phyloP scores from a whole-genome alignment of 148 eudicot species.

The Rhododendron mucronatum region DNA sequence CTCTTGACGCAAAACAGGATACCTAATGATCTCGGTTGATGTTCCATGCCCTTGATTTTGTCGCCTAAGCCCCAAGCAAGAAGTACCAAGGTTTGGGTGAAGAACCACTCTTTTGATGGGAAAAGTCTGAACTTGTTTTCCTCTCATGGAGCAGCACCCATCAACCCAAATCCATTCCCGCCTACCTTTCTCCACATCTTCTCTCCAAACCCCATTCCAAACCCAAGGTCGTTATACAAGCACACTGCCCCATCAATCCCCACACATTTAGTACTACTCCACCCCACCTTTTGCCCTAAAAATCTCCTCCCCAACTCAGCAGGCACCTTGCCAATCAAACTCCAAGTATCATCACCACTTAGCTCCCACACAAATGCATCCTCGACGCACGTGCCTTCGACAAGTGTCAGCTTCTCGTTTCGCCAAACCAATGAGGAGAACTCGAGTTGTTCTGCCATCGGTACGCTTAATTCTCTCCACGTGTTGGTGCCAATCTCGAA shows the following conservation, averaged over 20 bases:
- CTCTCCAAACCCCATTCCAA: constrained; percentile 40
- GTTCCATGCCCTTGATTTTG: background rate
- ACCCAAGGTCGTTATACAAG: constrained; percentile 32
- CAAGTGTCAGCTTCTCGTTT: constrained; percentile 33
- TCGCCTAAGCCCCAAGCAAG: background rate
- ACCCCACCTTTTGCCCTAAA: constrained; percentile 19
- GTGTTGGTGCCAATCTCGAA: constrained; percentile 23
- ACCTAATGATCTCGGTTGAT: background rate
- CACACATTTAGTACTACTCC: constrained; percentile 43
- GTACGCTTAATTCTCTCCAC: constrained; percentile 43
- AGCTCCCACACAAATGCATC: constrained; percentile 43
- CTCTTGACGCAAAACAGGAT: background rate
- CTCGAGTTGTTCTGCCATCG: constrained; percentile 44
- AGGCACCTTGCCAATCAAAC: constrained; percentile 26
- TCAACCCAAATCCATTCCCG: constrained; percentile 48
- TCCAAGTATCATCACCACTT: constrained; percentile 25
- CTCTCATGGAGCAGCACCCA: constrained; percentile 27
- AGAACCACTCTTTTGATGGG: constrained; percentile 36
- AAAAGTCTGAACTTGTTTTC: constrained; percentile 17
- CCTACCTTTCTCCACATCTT: constrained; percentile 5
- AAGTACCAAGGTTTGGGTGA: constrained; percentile 39
- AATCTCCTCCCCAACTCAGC: constrained; percentile 27
- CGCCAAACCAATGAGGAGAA: constrained; percentile 41
- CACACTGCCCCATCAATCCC: constrained; percentile 41
- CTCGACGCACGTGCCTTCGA: constrained; percentile 28